phyloP scores from a whole-genome alignment of 768 basidiomycete species.

The Lentinula edodes region DNA sequence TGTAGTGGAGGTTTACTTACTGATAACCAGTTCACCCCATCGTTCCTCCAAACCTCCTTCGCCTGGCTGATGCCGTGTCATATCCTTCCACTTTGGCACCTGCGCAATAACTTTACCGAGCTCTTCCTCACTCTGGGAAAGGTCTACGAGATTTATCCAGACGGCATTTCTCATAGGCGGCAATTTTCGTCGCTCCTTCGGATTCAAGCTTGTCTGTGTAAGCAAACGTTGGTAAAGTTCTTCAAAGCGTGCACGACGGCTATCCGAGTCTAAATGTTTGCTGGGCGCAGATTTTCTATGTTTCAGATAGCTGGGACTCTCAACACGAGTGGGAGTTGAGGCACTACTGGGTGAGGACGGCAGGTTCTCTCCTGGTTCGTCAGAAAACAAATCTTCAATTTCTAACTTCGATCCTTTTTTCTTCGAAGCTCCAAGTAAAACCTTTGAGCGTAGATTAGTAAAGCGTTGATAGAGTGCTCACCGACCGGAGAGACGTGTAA shows the following conservation, averaged over 20 bases:
- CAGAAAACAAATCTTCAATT: constrained; percentile 3
- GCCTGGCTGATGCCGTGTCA: constrained; percentile 14
- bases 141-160: constrained; percentile 34
- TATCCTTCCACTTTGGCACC: constrained; percentile 34
- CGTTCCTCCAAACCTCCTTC: constrained; percentile 18
- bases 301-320: neutral
- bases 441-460: neutral
- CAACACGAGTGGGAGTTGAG: neutral
- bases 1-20: constrained; percentile 21
- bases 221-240: neutral
- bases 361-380: neutral
- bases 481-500: neutral
- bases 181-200: constrained; percentile 1
- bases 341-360: neutral
- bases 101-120: constrained; percentile 25
- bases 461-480: neutral
- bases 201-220: neutral
- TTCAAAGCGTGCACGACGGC: constrained; percentile 3
- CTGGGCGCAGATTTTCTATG: neutral
- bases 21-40: constrained; percentile 28
- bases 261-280: neutral
- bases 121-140: constrained; percentile 30
- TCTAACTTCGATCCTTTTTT: neutral
- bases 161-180: constrained; percentile 24
- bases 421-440: neutral